These are phyloP conservation scores for Dryadomyces quercus-mongolicae DNA, from an alignment of 2,329 filamentous ascomycete species.

Conservation along the genomic window DNA sequence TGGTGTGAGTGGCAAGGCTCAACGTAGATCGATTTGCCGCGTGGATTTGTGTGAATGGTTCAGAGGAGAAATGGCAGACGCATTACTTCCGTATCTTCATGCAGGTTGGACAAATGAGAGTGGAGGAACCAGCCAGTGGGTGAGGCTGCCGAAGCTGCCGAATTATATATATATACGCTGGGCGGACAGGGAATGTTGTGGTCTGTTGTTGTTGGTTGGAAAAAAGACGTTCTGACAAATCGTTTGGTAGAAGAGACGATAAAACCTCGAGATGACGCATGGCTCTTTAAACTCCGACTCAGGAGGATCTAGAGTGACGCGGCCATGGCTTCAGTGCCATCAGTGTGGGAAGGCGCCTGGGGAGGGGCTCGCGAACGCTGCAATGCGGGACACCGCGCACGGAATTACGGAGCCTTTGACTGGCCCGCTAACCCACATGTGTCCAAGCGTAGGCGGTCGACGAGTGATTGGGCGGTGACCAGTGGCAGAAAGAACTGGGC, in stretches of 20 bases:
- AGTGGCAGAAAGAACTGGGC: neutral
- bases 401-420: neutral
- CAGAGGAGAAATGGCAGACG: no score
- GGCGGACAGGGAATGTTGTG: no score
- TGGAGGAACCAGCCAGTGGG: no score
- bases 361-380: neutral
- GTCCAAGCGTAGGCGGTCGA: neutral
- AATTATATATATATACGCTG: no score
- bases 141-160: no score
- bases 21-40: no score
- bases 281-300: neutral
- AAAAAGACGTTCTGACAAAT: neutral
- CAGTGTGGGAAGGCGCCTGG: neutral
- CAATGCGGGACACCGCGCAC: neutral
- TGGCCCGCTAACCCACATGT: neutral
- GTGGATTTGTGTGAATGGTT: no score
- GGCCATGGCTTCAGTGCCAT: neutral
- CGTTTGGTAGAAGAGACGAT: slow-evolving; percentile 25
- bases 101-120: no score
- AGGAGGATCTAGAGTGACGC: slow-evolving; percentile 1
- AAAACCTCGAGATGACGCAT: slow-evolving; percentile 1
- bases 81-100: no score
- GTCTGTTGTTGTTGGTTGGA: neutral
- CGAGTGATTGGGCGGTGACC: neutral
- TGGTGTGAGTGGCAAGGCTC: neutral